Evolutionary conservation across 305 asterid genomes (phyloP).

Genomic region (Solanum hybrid): DNA sequence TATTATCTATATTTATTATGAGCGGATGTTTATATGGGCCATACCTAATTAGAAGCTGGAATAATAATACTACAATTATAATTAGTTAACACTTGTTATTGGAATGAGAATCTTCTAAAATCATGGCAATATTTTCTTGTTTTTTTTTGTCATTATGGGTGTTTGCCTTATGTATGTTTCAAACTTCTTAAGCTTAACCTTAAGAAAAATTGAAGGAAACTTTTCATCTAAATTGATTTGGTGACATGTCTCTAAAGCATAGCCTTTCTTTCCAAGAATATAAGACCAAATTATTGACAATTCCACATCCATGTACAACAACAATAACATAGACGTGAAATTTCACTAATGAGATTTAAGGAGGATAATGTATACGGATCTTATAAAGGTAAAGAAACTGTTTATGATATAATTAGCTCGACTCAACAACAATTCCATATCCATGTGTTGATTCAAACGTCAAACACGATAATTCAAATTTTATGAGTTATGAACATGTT

Average conservation of each 20-base stretch:
- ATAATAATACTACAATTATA: background rate
- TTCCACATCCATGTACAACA: background rate
- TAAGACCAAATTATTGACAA: background rate
- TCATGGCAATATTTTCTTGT: background rate
- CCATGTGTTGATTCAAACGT: background rate
- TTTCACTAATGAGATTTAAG: background rate
- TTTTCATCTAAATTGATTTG: background rate
- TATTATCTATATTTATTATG: background rate
- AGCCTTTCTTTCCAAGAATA: background rate
- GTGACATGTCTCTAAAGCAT: background rate
- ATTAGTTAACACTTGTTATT: background rate
- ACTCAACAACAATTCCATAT: background rate
- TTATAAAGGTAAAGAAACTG: background rate
- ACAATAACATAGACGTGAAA: background rate
- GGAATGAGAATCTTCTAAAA: background rate
- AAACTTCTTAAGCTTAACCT: background rate
- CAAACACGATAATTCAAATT: background rate
- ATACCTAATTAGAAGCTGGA: background rate
- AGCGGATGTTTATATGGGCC: background rate
- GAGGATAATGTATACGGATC: background rate
- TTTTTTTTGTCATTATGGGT: background rate
- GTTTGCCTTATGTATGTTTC: background rate
- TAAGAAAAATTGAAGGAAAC: background rate
- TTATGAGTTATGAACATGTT: background rate
- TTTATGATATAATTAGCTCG: background rate